Conservation (phyloP, 176 grass and related monocot species). For the Musa beccarii region DNA sequence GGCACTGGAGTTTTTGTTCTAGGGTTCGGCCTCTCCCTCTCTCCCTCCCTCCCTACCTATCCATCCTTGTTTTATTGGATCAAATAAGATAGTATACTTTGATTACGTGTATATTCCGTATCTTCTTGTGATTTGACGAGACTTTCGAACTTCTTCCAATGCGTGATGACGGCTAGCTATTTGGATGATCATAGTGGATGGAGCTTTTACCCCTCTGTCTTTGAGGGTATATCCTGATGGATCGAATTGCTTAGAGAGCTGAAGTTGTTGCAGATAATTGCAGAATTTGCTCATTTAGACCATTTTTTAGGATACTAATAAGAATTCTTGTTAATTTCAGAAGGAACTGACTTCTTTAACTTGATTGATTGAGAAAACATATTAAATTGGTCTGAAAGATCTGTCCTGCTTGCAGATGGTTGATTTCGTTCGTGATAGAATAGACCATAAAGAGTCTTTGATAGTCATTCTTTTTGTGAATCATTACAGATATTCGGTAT, state of each 20-base stretch:
- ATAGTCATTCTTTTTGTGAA: constrained; percentile 1
- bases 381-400: neutral
- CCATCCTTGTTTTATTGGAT: no score
- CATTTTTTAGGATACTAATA: neutral
- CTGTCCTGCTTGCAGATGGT: neutral
- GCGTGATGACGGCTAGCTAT: neutral
- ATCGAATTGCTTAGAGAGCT: no score
- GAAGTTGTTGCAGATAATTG: neutral
- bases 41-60: neutral
- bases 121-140: neutral
- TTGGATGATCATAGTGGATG: neutral
- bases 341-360: neutral
- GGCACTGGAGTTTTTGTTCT: constrained; percentile 60
- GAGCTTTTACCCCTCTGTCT: no score
- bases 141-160: neutral
- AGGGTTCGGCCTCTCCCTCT: constrained; percentile 33
- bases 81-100: neutral
- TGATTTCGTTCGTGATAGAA: neutral
- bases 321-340: neutral
- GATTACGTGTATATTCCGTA: neutral
- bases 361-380: neutral
- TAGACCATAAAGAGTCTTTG: neutral
- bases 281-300: neutral
- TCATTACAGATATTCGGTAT: constrained; percentile 50
- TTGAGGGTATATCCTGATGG: no score